phyloP scores from a whole-genome alignment of 1,139 yeast genomes.

The Hemisphaericaspora lyxosophila region DNA sequence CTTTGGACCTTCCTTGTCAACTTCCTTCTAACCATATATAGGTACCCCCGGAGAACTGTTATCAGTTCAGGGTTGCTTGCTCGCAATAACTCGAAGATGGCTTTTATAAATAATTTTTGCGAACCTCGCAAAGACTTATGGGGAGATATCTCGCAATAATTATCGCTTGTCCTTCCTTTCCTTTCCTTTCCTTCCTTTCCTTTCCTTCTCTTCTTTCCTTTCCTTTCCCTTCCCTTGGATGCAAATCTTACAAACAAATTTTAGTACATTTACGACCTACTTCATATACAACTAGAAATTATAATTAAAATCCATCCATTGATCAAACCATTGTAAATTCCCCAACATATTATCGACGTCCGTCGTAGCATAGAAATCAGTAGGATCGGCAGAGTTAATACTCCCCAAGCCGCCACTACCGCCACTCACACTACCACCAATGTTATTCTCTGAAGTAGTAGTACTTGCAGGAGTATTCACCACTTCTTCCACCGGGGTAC shows the following conservation, averaged over 20 bases:
- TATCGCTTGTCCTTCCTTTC: too few relatives aligned
- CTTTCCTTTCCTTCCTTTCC: too few relatives aligned
- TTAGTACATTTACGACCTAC: too few relatives aligned
- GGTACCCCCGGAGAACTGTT: too few relatives aligned
- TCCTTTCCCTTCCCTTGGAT: too few relatives aligned
- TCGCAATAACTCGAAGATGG: too few relatives aligned
- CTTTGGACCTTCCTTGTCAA: neutral
- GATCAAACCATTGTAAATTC: conserved; percentile 58
- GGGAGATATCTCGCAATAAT: neutral
- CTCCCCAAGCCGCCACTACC: conserved; percentile 2
- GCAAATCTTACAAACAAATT: too few relatives aligned
- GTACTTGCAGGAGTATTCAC: conserved; percentile 12
- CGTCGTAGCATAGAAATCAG: conserved; percentile 10
- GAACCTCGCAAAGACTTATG: neutral
- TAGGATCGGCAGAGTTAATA: conserved; percentile 9
- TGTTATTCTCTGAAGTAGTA: conserved; percentile 6
- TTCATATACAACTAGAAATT: conserved; percentile 17
- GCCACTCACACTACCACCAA: neutral
- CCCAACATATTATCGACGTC: conserved; percentile 37
- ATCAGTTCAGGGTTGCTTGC: too few relatives aligned
- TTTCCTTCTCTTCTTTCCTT: too few relatives aligned
- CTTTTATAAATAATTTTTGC: conserved; percentile 2
- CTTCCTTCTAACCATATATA: too few relatives aligned
- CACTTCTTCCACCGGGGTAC: neutral
- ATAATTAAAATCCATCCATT: conserved; percentile 40